These are phyloP conservation scores for Paramecium pentaurelia DNA, from an alignment of 73 alveolate species.

Conservation along the genomic window DNA sequence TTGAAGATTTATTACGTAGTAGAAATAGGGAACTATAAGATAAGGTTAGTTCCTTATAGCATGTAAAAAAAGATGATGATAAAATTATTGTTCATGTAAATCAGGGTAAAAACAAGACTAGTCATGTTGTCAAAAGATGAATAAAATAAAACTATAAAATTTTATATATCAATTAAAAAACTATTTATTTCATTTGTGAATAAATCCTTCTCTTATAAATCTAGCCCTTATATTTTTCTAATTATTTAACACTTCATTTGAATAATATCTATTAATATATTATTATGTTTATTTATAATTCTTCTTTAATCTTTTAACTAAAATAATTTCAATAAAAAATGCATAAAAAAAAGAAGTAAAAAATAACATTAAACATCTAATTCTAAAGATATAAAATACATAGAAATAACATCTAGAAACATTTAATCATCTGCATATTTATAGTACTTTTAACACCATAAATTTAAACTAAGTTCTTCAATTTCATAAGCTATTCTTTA, in stretches of 20 bases:
- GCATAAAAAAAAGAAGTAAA: background rate
- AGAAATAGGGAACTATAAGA: slow-evolving; percentile 38
- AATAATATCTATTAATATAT: background rate
- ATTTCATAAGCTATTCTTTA: background rate
- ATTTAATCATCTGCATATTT: background rate
- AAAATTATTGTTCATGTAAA: slow-evolving; percentile 30
- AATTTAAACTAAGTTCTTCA: background rate
- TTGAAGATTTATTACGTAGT: slow-evolving; percentile 14
- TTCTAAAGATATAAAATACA: background rate
- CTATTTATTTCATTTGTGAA: background rate
- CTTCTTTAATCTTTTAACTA: background rate
- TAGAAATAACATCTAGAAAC: background rate
- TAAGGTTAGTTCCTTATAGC: background rate
- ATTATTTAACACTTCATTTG: background rate
- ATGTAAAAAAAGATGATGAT: slow-evolving; percentile 37
- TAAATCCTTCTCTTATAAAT: background rate
- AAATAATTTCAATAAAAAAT: background rate
- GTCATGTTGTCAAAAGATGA: slow-evolving; percentile 34
- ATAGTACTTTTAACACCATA: background rate
- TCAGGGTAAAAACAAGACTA: slow-evolving; percentile 8
- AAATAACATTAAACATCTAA: background rate
- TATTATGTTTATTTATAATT: background rate
- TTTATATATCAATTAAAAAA: background rate
- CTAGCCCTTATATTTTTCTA: background rate
- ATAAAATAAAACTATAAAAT: background rate